phyloP scores from a whole-genome alignment of 2,329 filamentous ascomycete species.

The Scorias spongiosa region DNA sequence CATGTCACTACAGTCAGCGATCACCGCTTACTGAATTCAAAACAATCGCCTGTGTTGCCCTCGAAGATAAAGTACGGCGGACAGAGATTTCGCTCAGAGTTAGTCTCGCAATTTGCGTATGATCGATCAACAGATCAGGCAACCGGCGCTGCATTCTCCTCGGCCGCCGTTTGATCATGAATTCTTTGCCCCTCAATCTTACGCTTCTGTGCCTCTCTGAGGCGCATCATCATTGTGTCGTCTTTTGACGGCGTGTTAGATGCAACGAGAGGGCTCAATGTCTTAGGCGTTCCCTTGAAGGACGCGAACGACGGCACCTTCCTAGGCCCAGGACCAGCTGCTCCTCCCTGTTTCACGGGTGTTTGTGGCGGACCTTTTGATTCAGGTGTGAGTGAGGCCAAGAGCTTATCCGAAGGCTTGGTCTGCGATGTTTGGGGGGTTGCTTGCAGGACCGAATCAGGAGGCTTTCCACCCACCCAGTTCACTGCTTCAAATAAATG shows the following conservation, averaged over 20 bases:
- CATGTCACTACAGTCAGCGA: too few relatives aligned
- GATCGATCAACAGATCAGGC: too few relatives aligned
- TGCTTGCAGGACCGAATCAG: slow-evolving; percentile 25
- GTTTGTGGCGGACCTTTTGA: slow-evolving; percentile 13
- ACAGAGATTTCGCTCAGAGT: too few relatives aligned
- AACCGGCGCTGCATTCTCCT: neutral
- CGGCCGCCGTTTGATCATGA: slow-evolving; percentile 20
- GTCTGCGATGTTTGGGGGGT: slow-evolving; percentile 1
- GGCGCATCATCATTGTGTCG: slow-evolving; percentile 29
- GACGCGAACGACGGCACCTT: slow-evolving; percentile 30
- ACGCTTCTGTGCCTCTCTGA: slow-evolving; percentile 30
- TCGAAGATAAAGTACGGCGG: too few relatives aligned
- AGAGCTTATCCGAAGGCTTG: slow-evolving; percentile 5
- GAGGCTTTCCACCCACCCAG: slow-evolving; percentile 40
- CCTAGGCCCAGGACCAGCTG: slow-evolving; percentile 16
- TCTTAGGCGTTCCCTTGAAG: slow-evolving; percentile 19
- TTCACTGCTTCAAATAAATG: slow-evolving; percentile 36
- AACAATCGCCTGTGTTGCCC: too few relatives aligned
- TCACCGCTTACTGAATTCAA: too few relatives aligned
- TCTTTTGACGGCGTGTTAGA: slow-evolving; percentile 17
- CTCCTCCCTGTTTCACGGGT: slow-evolving; percentile 10
- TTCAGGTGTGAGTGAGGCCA: slow-evolving; percentile 3
- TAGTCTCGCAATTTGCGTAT: too few relatives aligned
- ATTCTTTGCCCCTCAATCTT: slow-evolving; percentile 29
- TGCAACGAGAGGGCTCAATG: slow-evolving; percentile 12